Percentiles rank a stretch among this genome's conserved stretches.
These are phyloP conservation scores for Lactarius vividus DNA, from an alignment of 768 basidiomycete genomes.

Conservation along the genomic window DNA sequence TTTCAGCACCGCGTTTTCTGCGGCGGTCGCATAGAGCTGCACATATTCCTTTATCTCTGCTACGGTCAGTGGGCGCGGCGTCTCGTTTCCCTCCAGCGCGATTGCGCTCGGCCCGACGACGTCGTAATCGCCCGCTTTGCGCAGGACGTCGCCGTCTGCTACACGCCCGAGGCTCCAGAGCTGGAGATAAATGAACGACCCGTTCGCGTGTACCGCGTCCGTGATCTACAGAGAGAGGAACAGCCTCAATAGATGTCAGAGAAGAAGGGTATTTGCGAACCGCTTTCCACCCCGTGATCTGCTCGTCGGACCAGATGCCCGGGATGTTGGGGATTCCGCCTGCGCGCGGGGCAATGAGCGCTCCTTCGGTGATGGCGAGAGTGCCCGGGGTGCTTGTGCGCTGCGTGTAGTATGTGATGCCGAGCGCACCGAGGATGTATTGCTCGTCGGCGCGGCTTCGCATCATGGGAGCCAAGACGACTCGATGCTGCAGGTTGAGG, in stretches of 20 bases:
- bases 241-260: neutral
- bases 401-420: constrained; percentile 48
- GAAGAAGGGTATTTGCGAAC: constrained; percentile 30
- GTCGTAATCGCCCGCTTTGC: neutral
- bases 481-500: constrained; percentile 44
- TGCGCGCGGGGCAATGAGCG: constrained; percentile 50
- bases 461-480: constrained; percentile 55
- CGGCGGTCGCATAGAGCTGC: constrained; percentile 42
- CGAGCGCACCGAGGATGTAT: constrained; percentile 39
- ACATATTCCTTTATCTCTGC: constrained; percentile 52
- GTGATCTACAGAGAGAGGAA: constrained; percentile 16
- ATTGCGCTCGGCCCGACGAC: constrained; percentile 1
- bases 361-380: constrained; percentile 57
- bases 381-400: constrained; percentile 49
- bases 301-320: constrained; percentile 49
- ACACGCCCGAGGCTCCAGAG: constrained; percentile 50
- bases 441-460: constrained; percentile 39
- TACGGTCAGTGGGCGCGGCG: constrained; percentile 44
- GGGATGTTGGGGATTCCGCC: constrained; percentile 43
- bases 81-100: neutral
- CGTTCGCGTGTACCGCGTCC: constrained; percentile 44
- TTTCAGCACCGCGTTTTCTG: constrained; percentile 29
- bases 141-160: constrained; percentile 22
- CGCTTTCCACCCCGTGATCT: constrained; percentile 54
- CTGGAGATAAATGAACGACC: constrained; percentile 44